Evolutionary conservation across 139 green algal species (phyloP).

Genomic region (Coccomyxa sp.): DNA sequence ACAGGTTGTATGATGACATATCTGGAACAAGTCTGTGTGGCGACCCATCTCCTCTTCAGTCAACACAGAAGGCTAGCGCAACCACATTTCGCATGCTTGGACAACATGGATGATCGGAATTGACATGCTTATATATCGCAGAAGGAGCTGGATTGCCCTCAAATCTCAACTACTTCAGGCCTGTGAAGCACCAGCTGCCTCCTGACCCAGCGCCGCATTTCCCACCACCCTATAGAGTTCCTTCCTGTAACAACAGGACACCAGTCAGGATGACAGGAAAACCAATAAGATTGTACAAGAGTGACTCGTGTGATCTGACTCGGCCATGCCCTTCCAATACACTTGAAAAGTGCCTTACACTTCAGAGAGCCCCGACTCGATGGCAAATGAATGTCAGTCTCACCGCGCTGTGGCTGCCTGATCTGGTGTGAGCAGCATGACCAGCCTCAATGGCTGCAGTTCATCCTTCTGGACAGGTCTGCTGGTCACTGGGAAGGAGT

Average conservation of each 20-base stretch:
- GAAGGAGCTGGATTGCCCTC: too few species aligned
- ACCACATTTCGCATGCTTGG: too few species aligned
- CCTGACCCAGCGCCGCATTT: neutral
- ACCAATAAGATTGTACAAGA: neutral
- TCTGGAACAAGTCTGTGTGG: too few species aligned
- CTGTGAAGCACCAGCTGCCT: slow-evolving; percentile 21
- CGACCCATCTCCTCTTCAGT: too few species aligned
- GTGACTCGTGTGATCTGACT: neutral
- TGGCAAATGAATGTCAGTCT: too few species aligned
- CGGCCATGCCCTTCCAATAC: neutral
- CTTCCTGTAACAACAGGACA: neutral
- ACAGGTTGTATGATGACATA: too few species aligned
- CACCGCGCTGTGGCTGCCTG: slow-evolving; percentile 25
- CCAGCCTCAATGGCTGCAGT: slow-evolving; percentile 42
- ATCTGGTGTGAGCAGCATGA: slow-evolving; percentile 39
- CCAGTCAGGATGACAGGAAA: neutral
- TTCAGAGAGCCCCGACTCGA: too few species aligned
- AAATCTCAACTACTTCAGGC: too few species aligned
- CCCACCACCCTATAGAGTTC: slow-evolving; percentile 38
- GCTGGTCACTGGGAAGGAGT: slow-evolving; percentile 47
- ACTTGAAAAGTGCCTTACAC: neutral
- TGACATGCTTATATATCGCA: too few species aligned
- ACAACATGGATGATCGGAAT: too few species aligned
- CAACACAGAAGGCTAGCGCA: too few species aligned
- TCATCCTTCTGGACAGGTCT: slow-evolving; percentile 29